These are phyloP conservation scores for Lyophyllum atratum DNA, from an alignment of 768 basidiomycete genomes.

Conservation along the genomic window DNA sequence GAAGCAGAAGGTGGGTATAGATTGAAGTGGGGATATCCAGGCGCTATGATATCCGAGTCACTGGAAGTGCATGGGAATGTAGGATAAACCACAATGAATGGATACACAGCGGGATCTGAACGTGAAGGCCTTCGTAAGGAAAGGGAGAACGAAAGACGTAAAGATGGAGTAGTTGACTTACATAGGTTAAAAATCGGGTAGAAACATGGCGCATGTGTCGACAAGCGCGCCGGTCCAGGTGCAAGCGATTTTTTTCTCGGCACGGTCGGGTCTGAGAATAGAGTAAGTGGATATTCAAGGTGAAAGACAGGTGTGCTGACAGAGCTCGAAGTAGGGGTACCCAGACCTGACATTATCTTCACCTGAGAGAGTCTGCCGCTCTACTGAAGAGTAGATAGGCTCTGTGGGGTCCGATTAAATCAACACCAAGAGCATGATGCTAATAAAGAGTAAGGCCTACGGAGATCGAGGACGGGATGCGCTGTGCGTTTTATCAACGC, in stretches of 20 bases:
- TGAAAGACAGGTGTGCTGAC: constrained; percentile 2
- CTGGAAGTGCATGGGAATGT: not conserved
- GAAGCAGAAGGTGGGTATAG: not conserved
- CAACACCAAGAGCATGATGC: too few species aligned
- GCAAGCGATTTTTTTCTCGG: not conserved
- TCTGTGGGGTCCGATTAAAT: too few species aligned
- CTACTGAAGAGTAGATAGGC: constrained; percentile 34
- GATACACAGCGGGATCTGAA: constrained; percentile 39
- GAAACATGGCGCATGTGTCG: constrained; percentile 1
- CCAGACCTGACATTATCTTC: not conserved
- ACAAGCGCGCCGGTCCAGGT: not conserved
- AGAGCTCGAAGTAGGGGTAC: constrained; percentile 6
- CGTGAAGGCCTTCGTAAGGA: not conserved
- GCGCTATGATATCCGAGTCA: not conserved
- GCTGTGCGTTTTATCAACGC: not conserved
- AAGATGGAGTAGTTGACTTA: not conserved
- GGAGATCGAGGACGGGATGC: constrained; percentile 11
- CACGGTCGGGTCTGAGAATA: not conserved
- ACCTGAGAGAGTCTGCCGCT: not conserved
- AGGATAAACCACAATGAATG: constrained; percentile 25
- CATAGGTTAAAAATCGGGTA: constrained; percentile 15
- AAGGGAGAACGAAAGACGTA: not conserved
- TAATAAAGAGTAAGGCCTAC: not conserved
- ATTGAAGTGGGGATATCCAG: not conserved
- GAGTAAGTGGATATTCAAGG: not conserved